These are phyloP conservation scores for Phytophthora niederhauseri DNA, from an alignment of 352 stramenopile genomes.

Conservation along the genomic window DNA sequence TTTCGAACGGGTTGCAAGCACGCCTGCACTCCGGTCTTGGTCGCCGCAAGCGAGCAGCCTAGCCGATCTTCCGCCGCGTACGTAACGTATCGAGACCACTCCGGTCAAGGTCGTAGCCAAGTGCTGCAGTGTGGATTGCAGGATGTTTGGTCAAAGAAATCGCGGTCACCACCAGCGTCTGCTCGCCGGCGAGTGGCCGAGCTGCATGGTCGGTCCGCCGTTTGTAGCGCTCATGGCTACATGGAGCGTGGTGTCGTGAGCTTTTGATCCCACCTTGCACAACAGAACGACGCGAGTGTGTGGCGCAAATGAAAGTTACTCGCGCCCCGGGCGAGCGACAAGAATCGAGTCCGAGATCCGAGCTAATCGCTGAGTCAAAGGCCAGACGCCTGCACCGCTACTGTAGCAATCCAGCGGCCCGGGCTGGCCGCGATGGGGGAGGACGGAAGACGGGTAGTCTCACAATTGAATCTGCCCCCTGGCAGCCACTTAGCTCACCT, in stretches of 20 bases:
- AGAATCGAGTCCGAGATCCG: slow-evolving; percentile 29
- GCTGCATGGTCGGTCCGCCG: slow-evolving; percentile 26
- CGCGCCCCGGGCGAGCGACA: slow-evolving; percentile 27
- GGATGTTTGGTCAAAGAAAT: slow-evolving; percentile 17
- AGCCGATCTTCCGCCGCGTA: slow-evolving; percentile 28
- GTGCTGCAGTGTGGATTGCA: slow-evolving; percentile 18
- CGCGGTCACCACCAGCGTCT: slow-evolving; percentile 6
- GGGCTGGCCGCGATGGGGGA: slow-evolving; percentile 19
- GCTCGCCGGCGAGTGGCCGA: slow-evolving; percentile 6
- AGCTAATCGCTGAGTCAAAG: slow-evolving; percentile 29
- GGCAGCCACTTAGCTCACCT: slow-evolving; percentile 43
- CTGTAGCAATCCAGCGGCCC: slow-evolving; percentile 27
- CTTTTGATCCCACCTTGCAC: slow-evolving; percentile 27
- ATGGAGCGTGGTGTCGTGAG: slow-evolving; percentile 24
- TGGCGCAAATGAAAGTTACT: slow-evolving; percentile 42
- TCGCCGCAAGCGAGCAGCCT: slow-evolving; percentile 15
- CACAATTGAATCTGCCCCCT: slow-evolving; percentile 42
- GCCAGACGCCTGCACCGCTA: background rate
- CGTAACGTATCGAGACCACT: slow-evolving; percentile 25
- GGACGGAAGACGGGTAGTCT: slow-evolving; percentile 22
- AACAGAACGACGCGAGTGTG: slow-evolving; percentile 34
- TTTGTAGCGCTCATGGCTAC: slow-evolving; percentile 41
- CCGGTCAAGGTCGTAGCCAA: slow-evolving; percentile 11
- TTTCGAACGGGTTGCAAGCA: background rate
- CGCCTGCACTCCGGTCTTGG: background rate